Evolutionary conservation across 2,329 filamentous ascomycete species (phyloP), one percentile per base, ranked within the genome.

Genomic region (Fusarium tjaetaba): DNA sequence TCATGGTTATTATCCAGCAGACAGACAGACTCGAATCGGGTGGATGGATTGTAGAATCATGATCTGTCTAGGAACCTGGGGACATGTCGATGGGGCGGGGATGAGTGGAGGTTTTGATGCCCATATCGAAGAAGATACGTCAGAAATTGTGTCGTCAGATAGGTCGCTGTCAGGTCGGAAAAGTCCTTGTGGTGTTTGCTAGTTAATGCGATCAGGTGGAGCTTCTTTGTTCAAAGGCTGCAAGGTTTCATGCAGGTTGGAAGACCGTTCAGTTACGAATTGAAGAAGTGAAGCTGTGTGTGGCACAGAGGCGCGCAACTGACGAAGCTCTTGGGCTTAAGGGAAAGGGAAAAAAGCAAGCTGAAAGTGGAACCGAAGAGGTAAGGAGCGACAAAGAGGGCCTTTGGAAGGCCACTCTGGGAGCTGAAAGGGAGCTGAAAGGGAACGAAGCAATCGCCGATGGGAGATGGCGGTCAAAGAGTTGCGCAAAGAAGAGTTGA

Each of bases 1-100:
- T 80, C 81, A 84, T 84, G 58, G 65, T 79, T 79, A 61, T 65
- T 70, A 69, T 61, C 65, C 55, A 72, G 61, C 66, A 70, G 59
- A 72, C 65, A 77, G 61, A 52, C 63, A 58, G 59, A 71, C 66
- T 68, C 65, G 70, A 45, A 41, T 70, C 56, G 72, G 61, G 48
- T 61, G 51, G 48, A 71, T 70, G 60, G 61, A 70, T 71, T 61
- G 75, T 62, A 74, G 68, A 76, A 72, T 76, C 77, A 77, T 79
- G 68, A 70, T 79, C 72, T 68, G 73, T 74, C 71, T 77, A 78
- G 70, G 77, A 78, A 53, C 76, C 77, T 76, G 74, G 66, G 52
- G 75, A 77, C 74, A 78, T 63, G 62, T 68, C 72, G 65, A 77
- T 58, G 61, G 73, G 69, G 68, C 59, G 70, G 67, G 70, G 63